Conservation (phyloP, 2,329 filamentous ascomycete species). For the Alternaria postmessia region DNA sequence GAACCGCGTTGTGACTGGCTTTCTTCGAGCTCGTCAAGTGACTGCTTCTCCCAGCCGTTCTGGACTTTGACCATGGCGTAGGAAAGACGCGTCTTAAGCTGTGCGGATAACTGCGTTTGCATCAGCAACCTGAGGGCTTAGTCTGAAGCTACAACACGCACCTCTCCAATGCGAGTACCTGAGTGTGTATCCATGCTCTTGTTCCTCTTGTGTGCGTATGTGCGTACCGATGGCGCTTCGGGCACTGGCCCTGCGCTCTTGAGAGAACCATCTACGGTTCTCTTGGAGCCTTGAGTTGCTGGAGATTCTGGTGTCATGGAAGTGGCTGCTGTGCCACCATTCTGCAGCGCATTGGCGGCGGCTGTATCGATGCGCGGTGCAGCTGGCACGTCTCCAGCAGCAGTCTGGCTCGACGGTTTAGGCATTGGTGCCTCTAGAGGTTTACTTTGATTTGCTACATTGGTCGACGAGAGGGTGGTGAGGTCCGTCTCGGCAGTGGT, state of each 20-base stretch:
- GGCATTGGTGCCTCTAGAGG: constrained; percentile 28
- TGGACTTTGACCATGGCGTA: constrained; percentile 94
- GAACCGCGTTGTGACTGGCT: constrained; percentile 74
- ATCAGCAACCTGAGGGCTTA: constrained; percentile 33
- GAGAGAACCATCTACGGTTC: constrained; percentile 77
- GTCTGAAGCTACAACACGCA: constrained; percentile 54
- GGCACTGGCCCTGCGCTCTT: constrained; percentile 53
- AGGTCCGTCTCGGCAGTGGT: constrained; percentile 19
- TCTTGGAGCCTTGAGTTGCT: constrained; percentile 66
- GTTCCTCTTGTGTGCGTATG: constrained; percentile 70
- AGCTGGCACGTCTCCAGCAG: constrained; percentile 42
- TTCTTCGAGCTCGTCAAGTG: constrained; percentile 79
- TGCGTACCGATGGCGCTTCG: constrained; percentile 22
- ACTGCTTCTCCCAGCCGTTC: constrained; percentile 83
- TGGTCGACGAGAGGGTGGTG: constrained; percentile 36
- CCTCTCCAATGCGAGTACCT: constrained; percentile 77
- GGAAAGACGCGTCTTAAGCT: constrained; percentile 82
- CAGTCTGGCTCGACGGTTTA: constrained; percentile 61
- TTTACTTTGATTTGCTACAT: constrained; percentile 56
- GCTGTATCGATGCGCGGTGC: constrained; percentile 35
- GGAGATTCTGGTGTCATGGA: constrained; percentile 54
- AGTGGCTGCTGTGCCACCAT: constrained; percentile 47
- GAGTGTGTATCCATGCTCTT: constrained; percentile 73
- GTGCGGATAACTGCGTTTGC: constrained; percentile 70
- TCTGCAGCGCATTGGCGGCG: constrained; percentile 36